Conservation (phyloP, 257 asterid species). For the Solanum sejunctum region DNA sequence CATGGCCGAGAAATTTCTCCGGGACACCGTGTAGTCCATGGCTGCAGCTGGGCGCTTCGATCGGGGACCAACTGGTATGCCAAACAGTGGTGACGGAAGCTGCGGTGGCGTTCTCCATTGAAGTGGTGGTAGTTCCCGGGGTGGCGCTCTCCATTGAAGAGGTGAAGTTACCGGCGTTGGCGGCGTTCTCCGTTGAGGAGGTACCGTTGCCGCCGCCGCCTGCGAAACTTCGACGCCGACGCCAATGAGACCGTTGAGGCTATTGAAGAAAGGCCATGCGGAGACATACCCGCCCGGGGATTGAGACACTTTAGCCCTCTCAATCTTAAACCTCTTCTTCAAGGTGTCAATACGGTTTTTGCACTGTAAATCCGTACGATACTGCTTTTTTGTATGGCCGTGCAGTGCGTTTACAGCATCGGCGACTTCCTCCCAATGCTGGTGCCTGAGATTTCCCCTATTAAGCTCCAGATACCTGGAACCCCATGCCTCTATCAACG, state of each 20-base stretch:
- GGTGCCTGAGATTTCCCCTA: constrained; percentile 81
- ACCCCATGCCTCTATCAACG: constrained; percentile 86
- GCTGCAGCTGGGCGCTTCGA: constrained; percentile 50
- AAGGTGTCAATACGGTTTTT: constrained; percentile 90
- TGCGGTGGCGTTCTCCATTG: constrained; percentile 1
- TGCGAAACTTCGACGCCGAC: constrained; percentile 12
- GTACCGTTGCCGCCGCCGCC: constrained; percentile 8
- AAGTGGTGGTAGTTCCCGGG: not conserved
- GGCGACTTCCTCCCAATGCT: constrained; percentile 89
- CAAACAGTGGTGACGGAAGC: constrained; percentile 30
- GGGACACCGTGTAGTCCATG: constrained; percentile 22
- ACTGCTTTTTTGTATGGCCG: constrained; percentile 47
- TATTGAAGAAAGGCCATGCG: constrained; percentile 65
- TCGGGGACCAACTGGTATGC: constrained; percentile 80
- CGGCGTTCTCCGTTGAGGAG: constrained; percentile 11
- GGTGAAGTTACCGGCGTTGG: not conserved
- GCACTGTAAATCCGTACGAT: constrained; percentile 85
- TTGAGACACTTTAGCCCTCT: constrained; percentile 45
- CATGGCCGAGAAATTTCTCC: constrained; percentile 62
- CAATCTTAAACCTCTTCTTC: constrained; percentile 81
- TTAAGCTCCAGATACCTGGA: constrained; percentile 54
- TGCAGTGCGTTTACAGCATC: constrained; percentile 81
- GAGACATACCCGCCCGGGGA: constrained; percentile 46
- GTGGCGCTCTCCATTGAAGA: not conserved
- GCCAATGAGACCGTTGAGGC: constrained; percentile 65